phyloP scores from a whole-genome alignment of 306 rosid genomes.

The Rubus parviflorus region DNA sequence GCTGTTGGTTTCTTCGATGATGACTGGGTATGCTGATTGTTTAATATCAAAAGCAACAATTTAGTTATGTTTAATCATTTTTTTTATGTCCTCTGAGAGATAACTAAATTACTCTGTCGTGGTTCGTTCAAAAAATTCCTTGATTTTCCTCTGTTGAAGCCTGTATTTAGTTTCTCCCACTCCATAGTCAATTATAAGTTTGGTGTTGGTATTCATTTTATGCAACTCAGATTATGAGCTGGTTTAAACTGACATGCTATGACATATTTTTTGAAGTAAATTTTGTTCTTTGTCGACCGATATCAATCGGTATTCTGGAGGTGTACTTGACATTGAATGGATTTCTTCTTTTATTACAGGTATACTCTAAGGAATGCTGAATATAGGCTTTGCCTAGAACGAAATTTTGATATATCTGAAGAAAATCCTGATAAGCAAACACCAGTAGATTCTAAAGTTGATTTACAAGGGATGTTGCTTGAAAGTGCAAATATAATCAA shows the following conservation, averaged over 20 bases:
- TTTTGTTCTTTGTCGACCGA: neutral
- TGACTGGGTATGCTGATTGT: conserved; percentile 71
- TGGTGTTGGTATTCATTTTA: neutral
- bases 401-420: conserved; percentile 57
- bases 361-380: conserved; percentile 94
- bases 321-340: conserved; percentile 19
- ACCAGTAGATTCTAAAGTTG: conserved; percentile 40
- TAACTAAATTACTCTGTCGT: neutral
- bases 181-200: neutral
- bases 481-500: conserved; percentile 58
- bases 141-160: neutral
- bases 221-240: neutral
- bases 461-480: conserved; percentile 55
- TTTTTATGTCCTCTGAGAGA: neutral
- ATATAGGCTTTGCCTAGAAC: conserved; percentile 87
- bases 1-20: conserved; percentile 86
- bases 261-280: too few relatives aligned
- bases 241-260: neutral
- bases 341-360: conserved; percentile 42
- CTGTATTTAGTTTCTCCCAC: neutral
- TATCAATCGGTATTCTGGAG: conserved; percentile 19
- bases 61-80: neutral
- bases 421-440: conserved; percentile 48
- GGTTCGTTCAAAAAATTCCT: neutral
- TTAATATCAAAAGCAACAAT: neutral